phyloP scores from a whole-genome alignment of 192 early-diverging fungal genomes.

The Coemansia sp. region DNA sequence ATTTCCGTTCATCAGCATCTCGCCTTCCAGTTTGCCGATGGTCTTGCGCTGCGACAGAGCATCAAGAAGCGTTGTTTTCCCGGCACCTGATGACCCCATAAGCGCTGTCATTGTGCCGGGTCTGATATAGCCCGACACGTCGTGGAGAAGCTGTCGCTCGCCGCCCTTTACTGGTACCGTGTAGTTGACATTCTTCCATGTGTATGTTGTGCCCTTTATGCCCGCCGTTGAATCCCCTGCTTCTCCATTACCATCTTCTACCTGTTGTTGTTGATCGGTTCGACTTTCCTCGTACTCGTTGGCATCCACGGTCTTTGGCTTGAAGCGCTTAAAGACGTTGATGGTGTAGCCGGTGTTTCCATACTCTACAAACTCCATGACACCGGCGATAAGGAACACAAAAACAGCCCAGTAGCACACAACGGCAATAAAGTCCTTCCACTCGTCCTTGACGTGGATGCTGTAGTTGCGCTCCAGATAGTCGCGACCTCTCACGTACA shows the following conservation, averaged over 20 bases:
- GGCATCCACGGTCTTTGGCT: conserved; percentile 28
- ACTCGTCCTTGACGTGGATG: conserved; percentile 58
- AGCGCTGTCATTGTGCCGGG: conserved; percentile 77
- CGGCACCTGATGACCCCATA: conserved; percentile 65
- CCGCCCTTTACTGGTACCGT: conserved; percentile 65
- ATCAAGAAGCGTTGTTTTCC: conserved; percentile 76
- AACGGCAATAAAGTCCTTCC: conserved; percentile 63
- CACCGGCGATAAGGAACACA: conserved; percentile 35
- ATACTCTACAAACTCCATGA: conserved; percentile 60
- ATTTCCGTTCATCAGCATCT: conserved; percentile 65
- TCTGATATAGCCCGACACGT: conserved; percentile 66
- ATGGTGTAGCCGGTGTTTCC: conserved; percentile 40
- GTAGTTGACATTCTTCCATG: conserved; percentile 68
- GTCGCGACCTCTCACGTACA: conserved; percentile 58
- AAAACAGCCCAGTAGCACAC: conserved; percentile 35
- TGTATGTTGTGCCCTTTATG: conserved; percentile 55
- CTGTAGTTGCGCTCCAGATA: conserved; percentile 58
- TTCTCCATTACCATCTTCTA: too few relatives aligned
- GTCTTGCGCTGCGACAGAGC: conserved; percentile 74
- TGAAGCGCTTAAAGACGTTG: conserved; percentile 40
- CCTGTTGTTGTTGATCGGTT: not conserved
- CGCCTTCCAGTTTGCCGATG: conserved; percentile 58
- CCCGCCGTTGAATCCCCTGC: not conserved
- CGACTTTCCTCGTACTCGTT: conserved; percentile 19
- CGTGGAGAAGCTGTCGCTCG: conserved; percentile 65